Conservation (phyloP, 192 early-diverging fungal genomes). For the Polychytrium aggregatum region DNA sequence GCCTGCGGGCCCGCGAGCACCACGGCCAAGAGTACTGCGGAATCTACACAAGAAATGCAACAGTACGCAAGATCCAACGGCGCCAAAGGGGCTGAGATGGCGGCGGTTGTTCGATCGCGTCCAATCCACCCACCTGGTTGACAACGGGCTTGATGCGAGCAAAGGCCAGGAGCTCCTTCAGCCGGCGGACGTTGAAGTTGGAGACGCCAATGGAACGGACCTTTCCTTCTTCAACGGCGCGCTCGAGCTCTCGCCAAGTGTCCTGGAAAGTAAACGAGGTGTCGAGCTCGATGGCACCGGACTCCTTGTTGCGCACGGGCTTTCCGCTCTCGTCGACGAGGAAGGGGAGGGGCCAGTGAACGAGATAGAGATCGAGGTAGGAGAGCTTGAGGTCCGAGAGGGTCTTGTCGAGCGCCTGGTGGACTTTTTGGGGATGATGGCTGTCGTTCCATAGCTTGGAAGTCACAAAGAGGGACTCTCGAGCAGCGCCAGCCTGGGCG, state of each 20-base stretch:
- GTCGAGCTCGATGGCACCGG: too few species aligned
- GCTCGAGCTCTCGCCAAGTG: slow-evolving; percentile 80
- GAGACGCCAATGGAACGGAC: slow-evolving; percentile 74
- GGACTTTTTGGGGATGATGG: slow-evolving; percentile 53
- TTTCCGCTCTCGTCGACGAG: slow-evolving; percentile 31
- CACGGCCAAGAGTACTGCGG: too few species aligned
- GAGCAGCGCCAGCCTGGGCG: slow-evolving; percentile 29
- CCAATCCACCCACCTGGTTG: too few species aligned
- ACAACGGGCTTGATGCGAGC: slow-evolving; percentile 66
- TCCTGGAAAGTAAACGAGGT: slow-evolving; percentile 44
- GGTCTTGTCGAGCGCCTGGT: slow-evolving; percentile 45
- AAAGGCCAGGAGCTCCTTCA: slow-evolving; percentile 51
- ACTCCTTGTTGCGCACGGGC: too few species aligned
- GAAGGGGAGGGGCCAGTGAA: slow-evolving; percentile 76
- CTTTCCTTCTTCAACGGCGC: slow-evolving; percentile 55
- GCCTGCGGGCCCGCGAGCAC: too few species aligned
- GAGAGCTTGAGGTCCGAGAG: slow-evolving; percentile 56
- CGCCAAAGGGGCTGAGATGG: too few species aligned
- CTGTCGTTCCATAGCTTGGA: slow-evolving; percentile 58
- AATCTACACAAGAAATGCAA: too few species aligned
- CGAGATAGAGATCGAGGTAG: slow-evolving; percentile 73
- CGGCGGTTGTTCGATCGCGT: too few species aligned
- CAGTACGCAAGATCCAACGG: too few species aligned
- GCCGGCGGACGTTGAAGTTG: slow-evolving; percentile 45
- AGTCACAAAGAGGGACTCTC: slow-evolving; percentile 67